Evolutionary conservation across 2,329 filamentous ascomycete genomes (phyloP).

Genomic region (Aspergillus sclerotialis): DNA sequence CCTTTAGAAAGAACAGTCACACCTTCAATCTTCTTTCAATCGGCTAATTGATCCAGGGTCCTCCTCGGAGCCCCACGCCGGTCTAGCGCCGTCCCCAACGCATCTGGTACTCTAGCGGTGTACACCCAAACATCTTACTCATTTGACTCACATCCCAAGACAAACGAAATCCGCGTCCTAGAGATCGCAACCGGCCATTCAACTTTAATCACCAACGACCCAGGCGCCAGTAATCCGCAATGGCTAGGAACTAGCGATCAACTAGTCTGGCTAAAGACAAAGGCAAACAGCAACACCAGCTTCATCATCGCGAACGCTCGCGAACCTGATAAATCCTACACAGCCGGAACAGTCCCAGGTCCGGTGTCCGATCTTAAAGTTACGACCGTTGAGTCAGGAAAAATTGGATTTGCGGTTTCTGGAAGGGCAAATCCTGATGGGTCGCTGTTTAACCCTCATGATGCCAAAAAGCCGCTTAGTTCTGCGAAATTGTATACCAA

Average conservation of each 20-base stretch:
- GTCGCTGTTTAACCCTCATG: constrained; percentile 44
- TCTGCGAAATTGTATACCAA: constrained; percentile 45
- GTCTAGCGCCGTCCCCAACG: constrained; percentile 38
- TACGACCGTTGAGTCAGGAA: constrained; percentile 33
- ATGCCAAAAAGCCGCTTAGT: constrained; percentile 39
- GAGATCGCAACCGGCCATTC: constrained; percentile 36
- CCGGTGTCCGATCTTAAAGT: constrained; percentile 42
- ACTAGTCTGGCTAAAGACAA: constrained; percentile 41
- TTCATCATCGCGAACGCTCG: constrained; percentile 39
- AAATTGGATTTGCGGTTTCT: constrained; percentile 41
- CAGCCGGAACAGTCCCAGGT: constrained; percentile 39
- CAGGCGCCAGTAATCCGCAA: constrained; percentile 38
- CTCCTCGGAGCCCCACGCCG: constrained; percentile 42
- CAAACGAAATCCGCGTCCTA: constrained; percentile 39
- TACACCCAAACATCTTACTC: constrained; percentile 45
- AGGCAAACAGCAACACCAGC: constrained; percentile 40
- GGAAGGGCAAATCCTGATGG: constrained; percentile 43
- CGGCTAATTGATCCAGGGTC: constrained; percentile 24
- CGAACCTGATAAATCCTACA: constrained; percentile 34
- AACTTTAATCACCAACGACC: constrained; percentile 37
- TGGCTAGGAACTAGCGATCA: constrained; percentile 40
- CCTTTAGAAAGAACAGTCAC: neutral
- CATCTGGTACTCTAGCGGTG: constrained; percentile 39
- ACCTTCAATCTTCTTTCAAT: neutral
- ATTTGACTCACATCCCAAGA: constrained; percentile 42